Base-by-base conservation (phyloP, 345 rosid genomes). In the Abelmoschus esculentus region DNA sequence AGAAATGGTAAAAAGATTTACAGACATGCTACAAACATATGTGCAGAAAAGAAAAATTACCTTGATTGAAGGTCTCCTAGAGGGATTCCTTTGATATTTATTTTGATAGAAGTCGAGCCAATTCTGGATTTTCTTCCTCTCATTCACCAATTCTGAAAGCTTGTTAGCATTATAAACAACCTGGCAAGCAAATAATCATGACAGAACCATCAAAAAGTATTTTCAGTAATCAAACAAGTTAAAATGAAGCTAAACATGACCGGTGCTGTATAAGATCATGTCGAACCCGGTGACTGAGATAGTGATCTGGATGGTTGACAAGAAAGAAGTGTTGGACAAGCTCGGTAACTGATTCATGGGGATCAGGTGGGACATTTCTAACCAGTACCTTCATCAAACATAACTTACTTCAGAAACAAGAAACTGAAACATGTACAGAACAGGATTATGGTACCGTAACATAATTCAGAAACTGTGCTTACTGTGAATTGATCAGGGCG, bases 401-500 rank as follows among this genome's bases (percentile, higher is more conserved):
- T 36, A 46, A 58, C 58, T 44, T 44, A 40, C 17, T 18, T 70
- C 46, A 70, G 40, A 70, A 70, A 40, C 46, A 67, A 67, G 44
- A 67, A 52, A 4, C 40, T 31, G 6, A n/a, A 36, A 17, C 57
- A 17, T 53, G 9, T 53, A 6, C 57, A 53, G 14, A 47, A 38
- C 42, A 38, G 7, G 38, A 34, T 34, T 34, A 34, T 5, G 38
- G 38, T 34, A 7, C 38, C 38, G 7, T 34, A 6, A 34, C 1
- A 34, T 34, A 34, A 40, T 42, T 42, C 46, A 56, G 73, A 26
- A 54, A 18, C 66, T 53, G 42, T 28, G 73, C 82, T 79, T 72
- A 91, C 98, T 15, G 98, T 93, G 73, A 93, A 93, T 73, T 89
- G 96, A 78, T 89, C 95, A 19, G 97, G 91, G 7, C 88, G 81